These are phyloP conservation scores for Ormosia semicastrata DNA, from an alignment of 306 rosid genomes.

Conservation along the genomic window DNA sequence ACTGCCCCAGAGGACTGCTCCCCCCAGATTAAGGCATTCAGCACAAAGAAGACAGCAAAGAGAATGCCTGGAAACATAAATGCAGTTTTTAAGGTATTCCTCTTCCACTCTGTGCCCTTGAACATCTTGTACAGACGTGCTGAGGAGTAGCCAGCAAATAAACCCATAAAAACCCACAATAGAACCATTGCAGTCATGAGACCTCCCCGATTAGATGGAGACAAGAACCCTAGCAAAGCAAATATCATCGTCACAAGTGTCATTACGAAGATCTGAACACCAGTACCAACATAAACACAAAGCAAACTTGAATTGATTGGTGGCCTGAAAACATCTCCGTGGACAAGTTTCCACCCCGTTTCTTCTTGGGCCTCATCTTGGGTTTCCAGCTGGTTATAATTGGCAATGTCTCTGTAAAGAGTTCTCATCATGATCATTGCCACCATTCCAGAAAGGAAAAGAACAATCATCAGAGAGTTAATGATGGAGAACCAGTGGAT, in stretches of 20 bases:
- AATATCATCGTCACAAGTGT: slow-evolving; percentile 98
- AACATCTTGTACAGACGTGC: slow-evolving; percentile 98
- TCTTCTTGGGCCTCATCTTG: slow-evolving; percentile 99
- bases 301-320: slow-evolving; percentile 88
- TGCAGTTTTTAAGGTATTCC: slow-evolving; percentile 93
- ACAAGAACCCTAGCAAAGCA: slow-evolving; percentile 95
- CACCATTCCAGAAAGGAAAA: slow-evolving; percentile 99
- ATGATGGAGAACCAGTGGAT: slow-evolving; percentile 99
- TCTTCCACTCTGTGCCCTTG: slow-evolving; percentile 98
- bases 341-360: slow-evolving; percentile 99
- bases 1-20: slow-evolving; percentile 98
- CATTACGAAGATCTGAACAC: slow-evolving; percentile 95
- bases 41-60: slow-evolving; percentile 79
- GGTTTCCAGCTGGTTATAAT: slow-evolving; percentile 94
- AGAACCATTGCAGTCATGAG: slow-evolving; percentile 99
- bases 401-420: slow-evolving; percentile 92
- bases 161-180: slow-evolving; percentile 99
- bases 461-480: slow-evolving; percentile 98
- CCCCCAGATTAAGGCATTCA: slow-evolving; percentile 95
- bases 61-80: slow-evolving; percentile 98
- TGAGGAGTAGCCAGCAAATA: slow-evolving; percentile 94
- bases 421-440: slow-evolving; percentile 99
- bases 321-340: slow-evolving; percentile 92
- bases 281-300: slow-evolving; percentile 97
- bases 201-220: slow-evolving; percentile 99